Percentiles rank a stretch among this genome's conserved stretches.
phyloP scores from a whole-genome alignment of 208 protist species.

The Herpetomonas samuelpessoai region DNA sequence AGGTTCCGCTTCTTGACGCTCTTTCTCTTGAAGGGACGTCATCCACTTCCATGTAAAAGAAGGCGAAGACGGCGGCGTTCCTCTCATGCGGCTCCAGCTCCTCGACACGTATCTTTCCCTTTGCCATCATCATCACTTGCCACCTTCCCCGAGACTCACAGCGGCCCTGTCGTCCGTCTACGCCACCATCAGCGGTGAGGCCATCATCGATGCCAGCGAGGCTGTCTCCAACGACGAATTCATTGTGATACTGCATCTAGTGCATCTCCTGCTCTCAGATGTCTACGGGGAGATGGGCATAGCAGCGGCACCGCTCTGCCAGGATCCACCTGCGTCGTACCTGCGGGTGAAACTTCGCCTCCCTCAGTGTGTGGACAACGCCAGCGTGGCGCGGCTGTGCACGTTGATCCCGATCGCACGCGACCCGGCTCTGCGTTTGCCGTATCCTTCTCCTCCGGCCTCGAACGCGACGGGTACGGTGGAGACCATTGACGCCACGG shows the following conservation, averaged over 20 bases:
- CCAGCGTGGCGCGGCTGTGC: neutral
- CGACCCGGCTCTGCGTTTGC: neutral
- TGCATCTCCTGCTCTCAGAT: conserved; percentile 12
- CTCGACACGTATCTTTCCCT: conserved; percentile 14
- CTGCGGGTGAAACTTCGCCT: neutral
- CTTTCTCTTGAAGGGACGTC: too few species aligned
- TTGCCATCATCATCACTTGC: conserved; percentile 21
- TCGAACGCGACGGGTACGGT: neutral
- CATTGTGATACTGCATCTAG: conserved; percentile 23
- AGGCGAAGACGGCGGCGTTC: too few species aligned
- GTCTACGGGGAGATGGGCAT: neutral
- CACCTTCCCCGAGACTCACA: conserved; percentile 6
- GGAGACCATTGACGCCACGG: neutral
- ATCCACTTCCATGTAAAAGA: too few species aligned
- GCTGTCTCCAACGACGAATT: conserved; percentile 24
- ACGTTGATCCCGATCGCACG: neutral
- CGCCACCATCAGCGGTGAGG: conserved; percentile 15
- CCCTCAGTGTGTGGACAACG: conserved; percentile 2
- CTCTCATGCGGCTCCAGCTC: conserved; percentile 17
- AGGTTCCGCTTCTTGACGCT: too few species aligned
- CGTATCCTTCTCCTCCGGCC: neutral
- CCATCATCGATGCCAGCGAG: conserved; percentile 24
- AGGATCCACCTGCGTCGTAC: neutral
- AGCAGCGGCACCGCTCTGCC: neutral
- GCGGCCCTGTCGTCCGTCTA: conserved; percentile 15